A percentile compares a stretch with the other conserved stretches of the same genome.
These are phyloP conservation scores for Aspergillus candidus DNA, from an alignment of 2,329 filamentous ascomycete genomes.

Conservation along the genomic window DNA sequence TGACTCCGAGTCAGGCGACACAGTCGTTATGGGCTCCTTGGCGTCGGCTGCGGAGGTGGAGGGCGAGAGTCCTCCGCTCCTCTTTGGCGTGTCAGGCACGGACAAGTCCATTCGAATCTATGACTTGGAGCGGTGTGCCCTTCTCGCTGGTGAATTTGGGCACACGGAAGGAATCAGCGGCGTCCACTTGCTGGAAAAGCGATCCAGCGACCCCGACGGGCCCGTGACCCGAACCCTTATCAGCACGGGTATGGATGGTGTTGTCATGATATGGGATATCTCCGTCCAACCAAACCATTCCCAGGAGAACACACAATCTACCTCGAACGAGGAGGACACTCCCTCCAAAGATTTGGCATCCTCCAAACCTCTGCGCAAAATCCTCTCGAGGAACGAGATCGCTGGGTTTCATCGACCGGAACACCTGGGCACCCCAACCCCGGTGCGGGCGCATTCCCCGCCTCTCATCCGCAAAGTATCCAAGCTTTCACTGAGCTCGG, in stretches of 20 bases:
- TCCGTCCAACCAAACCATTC: slow-evolving; percentile 29
- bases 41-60: slow-evolving; percentile 52
- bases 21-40: slow-evolving; percentile 76
- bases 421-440: slow-evolving; percentile 39
- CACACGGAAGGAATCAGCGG: slow-evolving; percentile 93
- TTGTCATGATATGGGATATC: slow-evolving; percentile 70
- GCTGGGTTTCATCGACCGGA: slow-evolving; percentile 63
- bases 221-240: slow-evolving; percentile 50
- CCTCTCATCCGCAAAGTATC: slow-evolving; percentile 52
- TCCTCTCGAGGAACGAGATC: slow-evolving; percentile 81
- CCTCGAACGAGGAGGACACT: slow-evolving; percentile 29
- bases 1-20: slow-evolving; percentile 72
- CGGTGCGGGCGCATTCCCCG: slow-evolving; percentile 42
- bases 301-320: slow-evolving; percentile 23
- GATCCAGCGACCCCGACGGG: slow-evolving; percentile 32
- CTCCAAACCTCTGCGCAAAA: slow-evolving; percentile 68
- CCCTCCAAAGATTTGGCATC: slow-evolving; percentile 47
- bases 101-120: slow-evolving; percentile 95
- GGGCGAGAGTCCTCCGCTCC: slow-evolving; percentile 55
- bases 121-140: slow-evolving; percentile 65
- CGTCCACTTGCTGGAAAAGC: slow-evolving; percentile 60
- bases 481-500: slow-evolving; percentile 41
- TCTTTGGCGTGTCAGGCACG: slow-evolving; percentile 85
- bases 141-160: slow-evolving; percentile 86
- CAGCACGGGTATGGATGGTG: slow-evolving; percentile 72